phyloP scores from a whole-genome alignment of 305 asterid species.

The Fraxinus velutina region DNA sequence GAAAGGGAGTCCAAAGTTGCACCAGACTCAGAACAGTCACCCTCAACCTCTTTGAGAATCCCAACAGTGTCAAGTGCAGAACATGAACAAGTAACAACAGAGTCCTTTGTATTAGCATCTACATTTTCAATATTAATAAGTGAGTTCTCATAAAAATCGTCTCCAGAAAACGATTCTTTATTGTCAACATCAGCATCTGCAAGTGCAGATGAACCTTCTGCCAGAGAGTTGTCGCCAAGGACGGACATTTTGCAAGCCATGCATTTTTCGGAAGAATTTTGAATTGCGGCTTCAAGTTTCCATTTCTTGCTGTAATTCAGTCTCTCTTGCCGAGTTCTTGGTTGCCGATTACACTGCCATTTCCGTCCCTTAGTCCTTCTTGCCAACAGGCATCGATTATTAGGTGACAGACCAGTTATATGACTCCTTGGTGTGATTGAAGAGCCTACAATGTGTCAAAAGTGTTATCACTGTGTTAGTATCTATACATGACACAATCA shows the following conservation, averaged over 20 bases:
- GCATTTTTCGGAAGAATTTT: conserved; percentile 47
- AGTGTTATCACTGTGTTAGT: conserved; percentile 9
- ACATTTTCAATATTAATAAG: conserved; percentile 27
- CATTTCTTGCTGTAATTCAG: conserved; percentile 57
- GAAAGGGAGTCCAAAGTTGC: conserved; percentile 34
- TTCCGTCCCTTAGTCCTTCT: conserved; percentile 77
- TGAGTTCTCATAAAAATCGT: conserved; percentile 34
- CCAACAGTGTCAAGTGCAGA: conserved; percentile 24
- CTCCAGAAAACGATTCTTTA: conserved; percentile 37
- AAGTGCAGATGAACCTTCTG: conserved; percentile 41
- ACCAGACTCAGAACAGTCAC: conserved; percentile 31
- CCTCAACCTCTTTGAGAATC: conserved; percentile 26
- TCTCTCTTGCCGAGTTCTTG: conserved; percentile 69
- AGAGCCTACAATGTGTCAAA: conserved; percentile 46
- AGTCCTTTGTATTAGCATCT: conserved; percentile 23
- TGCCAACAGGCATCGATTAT: conserved; percentile 55
- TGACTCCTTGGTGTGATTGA: conserved; percentile 39
- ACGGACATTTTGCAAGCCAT: conserved; percentile 45
- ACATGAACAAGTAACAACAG: conserved; percentile 30
- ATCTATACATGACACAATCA: neutral
- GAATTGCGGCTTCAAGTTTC: conserved; percentile 42
- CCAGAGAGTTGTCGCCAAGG: conserved; percentile 25
- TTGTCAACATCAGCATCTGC: conserved; percentile 36
- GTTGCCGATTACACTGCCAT: conserved; percentile 59
- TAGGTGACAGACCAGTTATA: conserved; percentile 42